A percentile compares a stretch with the other conserved stretches of the same genome.
These are phyloP conservation scores for Trypanosoma caninum DNA, from an alignment of 208 protist genomes.

Conservation along the genomic window DNA sequence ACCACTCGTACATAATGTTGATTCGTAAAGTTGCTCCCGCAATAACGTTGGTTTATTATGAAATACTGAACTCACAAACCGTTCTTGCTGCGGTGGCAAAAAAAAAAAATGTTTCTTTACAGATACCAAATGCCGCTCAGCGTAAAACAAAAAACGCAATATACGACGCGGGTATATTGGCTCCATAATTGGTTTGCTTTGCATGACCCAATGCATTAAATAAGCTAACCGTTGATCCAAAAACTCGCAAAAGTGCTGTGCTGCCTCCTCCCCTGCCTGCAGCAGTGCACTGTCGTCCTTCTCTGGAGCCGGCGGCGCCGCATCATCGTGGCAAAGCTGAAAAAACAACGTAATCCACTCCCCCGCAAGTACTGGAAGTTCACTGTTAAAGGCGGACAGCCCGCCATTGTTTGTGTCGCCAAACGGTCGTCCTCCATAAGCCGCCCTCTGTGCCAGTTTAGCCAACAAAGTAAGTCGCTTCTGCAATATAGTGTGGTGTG, in stretches of 20 bases:
- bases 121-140: background rate
- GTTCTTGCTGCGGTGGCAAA: background rate
- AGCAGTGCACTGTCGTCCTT: background rate
- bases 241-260: slow-evolving; percentile 29
- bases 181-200: slow-evolving; percentile 35
- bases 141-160: slow-evolving; percentile 6
- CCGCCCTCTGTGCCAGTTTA: slow-evolving; percentile 32
- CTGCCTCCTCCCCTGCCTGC: slow-evolving; percentile 15
- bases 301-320: background rate
- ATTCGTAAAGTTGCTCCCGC: too few species aligned
- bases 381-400: slow-evolving; percentile 26
- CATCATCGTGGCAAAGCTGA: slow-evolving; percentile 1
- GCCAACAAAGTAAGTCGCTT: slow-evolving; percentile 28
- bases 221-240: slow-evolving; percentile 30
- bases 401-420: slow-evolving; percentile 19
- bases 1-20: too few species aligned
- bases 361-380: slow-evolving; percentile 30
- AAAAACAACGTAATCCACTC: slow-evolving; percentile 35
- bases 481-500: slow-evolving; percentile 21
- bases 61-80: too few species aligned
- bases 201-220: slow-evolving; percentile 33
- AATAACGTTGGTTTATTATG: background rate
- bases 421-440: slow-evolving; percentile 38
- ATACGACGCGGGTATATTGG: slow-evolving; percentile 21
- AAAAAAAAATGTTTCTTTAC: slow-evolving; percentile 1